Percentiles rank a stretch among this genome's conserved stretches.
These are phyloP conservation scores for Vitis rotundifolia DNA, from an alignment of 164 flowering plant species.

Conservation along the genomic window DNA sequence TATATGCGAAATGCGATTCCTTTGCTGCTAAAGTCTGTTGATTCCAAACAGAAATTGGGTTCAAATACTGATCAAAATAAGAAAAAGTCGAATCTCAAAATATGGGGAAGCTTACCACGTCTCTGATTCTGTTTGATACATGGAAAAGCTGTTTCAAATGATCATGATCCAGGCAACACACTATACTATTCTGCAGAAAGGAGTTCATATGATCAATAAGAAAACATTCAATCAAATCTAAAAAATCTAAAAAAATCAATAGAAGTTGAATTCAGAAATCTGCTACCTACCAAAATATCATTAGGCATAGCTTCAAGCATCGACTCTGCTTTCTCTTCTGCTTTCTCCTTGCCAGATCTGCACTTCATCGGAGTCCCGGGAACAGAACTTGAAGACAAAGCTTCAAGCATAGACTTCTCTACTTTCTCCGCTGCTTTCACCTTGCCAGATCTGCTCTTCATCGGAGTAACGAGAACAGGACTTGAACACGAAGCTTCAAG, in stretches of 20 bases:
- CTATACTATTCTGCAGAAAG: slow-evolving; percentile 50
- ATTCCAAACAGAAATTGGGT: slow-evolving; percentile 3
- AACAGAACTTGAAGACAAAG: no score
- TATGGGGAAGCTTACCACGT: slow-evolving; percentile 54
- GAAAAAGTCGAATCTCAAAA: not conserved
- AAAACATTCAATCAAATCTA: not conserved
- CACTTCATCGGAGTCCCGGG: no score
- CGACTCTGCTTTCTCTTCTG: no score
- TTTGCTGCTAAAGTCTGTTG: slow-evolving; percentile 67
- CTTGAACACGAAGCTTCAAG: no score
- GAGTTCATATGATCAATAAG: not conserved
- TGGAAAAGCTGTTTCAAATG: slow-evolving; percentile 69
- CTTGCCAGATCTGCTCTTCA: no score
- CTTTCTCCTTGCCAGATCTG: no score
- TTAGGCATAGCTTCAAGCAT: slow-evolving; percentile 42
- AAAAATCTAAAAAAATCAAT: not conserved
- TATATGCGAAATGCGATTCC: slow-evolving; percentile 59
- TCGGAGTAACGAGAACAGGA: no score
- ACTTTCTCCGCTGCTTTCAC: no score
- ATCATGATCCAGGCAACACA: slow-evolving; percentile 72
- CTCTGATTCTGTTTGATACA: slow-evolving; percentile 65
- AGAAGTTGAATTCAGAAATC: not conserved
- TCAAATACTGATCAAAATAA: not conserved
- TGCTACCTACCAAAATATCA: slow-evolving; percentile 60
- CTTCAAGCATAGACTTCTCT: no score